Conservation (phyloP, 169 alveolate species). For the Plasmodium sp. region DNA sequence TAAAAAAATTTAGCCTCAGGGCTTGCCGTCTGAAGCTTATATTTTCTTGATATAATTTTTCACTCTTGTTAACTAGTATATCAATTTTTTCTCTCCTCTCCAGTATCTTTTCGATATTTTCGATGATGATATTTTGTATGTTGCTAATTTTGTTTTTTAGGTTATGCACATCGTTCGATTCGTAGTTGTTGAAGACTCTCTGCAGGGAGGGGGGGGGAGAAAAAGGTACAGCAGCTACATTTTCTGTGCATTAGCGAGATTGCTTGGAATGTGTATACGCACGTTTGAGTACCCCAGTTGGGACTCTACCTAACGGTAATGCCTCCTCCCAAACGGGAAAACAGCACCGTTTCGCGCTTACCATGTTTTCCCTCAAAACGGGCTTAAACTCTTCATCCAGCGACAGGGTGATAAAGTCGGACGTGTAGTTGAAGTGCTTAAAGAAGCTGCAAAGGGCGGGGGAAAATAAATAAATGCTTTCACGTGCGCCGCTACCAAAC, state of each 20-base stretch:
- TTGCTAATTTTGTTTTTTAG: constrained; percentile 54
- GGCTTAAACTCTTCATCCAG: constrained; percentile 73
- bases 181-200: constrained; percentile 59
- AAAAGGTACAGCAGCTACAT: neutral
- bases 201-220: neutral
- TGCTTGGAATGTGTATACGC: neutral
- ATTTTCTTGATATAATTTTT: constrained; percentile 60
- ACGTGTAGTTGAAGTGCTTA: constrained; percentile 51
- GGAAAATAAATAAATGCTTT: neutral
- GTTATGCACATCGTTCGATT: constrained; percentile 68
- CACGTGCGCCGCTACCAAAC: neutral
- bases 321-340: neutral
- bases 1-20: constrained; percentile 50
- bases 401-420: constrained; percentile 54
- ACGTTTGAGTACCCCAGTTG: neutral
- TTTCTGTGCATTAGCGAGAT: neutral
- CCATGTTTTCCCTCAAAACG: constrained; percentile 68
- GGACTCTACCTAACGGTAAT: neutral
- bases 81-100: constrained; percentile 72
- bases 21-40: constrained; percentile 66
- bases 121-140: constrained; percentile 68
- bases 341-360: neutral
- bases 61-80: constrained; percentile 68
- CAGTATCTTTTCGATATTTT: constrained; percentile 66
- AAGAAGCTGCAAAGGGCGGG: constrained; percentile 33